Conservation (phyloP, 306 rosid genomes). For the Oemleria cerasiformis region DNA sequence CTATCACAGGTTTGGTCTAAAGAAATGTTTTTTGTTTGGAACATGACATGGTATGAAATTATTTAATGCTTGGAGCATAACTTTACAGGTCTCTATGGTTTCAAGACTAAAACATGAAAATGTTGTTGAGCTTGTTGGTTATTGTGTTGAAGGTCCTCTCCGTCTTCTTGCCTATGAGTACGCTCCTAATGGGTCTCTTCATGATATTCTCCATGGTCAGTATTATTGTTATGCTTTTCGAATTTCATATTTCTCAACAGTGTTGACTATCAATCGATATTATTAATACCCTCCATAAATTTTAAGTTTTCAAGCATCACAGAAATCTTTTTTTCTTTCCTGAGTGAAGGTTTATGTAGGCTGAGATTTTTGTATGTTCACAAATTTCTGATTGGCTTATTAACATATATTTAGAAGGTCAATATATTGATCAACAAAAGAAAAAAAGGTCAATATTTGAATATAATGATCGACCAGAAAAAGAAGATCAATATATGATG, state of each 20-base stretch:
- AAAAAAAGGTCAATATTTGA: too few relatives aligned
- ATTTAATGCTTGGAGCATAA: background rate
- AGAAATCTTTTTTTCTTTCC: background rate
- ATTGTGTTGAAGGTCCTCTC: slow-evolving; percentile 64
- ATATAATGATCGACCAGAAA: too few relatives aligned
- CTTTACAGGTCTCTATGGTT: slow-evolving; percentile 61
- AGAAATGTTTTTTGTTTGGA: background rate
- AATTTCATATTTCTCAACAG: background rate
- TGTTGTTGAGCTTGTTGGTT: slow-evolving; percentile 62
- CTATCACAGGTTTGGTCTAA: slow-evolving; percentile 57
- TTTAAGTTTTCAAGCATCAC: background rate
- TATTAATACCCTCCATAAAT: background rate
- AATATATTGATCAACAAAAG: background rate
- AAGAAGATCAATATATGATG: too few relatives aligned
- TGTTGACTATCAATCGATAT: background rate
- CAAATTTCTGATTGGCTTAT: background rate
- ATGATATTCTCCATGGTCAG: slow-evolving; percentile 72
- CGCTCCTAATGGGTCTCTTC: slow-evolving; percentile 81
- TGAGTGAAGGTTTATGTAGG: background rate
- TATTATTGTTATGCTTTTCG: background rate
- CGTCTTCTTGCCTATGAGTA: slow-evolving; percentile 69
- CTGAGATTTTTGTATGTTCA: background rate
- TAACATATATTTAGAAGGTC: background rate
- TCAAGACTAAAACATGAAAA: slow-evolving; percentile 78
- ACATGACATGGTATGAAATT: background rate